Evolutionary conservation across 192 early-diverging fungal species (phyloP).

Genomic region (Backusella australiensis): DNA sequence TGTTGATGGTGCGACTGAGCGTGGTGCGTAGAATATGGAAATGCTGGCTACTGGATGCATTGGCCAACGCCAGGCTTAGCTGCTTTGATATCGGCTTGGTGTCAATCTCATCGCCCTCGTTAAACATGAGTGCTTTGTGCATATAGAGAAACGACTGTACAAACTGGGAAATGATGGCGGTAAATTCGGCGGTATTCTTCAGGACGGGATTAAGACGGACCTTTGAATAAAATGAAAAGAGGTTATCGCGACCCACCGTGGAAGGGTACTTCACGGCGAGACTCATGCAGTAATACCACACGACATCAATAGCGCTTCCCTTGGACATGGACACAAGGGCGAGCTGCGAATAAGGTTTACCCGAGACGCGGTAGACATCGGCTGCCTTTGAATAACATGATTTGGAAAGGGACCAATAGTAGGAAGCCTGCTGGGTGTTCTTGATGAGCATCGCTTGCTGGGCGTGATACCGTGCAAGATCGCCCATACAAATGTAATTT

Average conservation of each 20-base stretch:
- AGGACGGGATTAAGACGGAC: slow-evolving; percentile 34
- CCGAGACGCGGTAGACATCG: slow-evolving; percentile 19
- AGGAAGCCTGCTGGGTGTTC: background rate
- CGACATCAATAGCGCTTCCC: slow-evolving; percentile 36
- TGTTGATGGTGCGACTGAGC: slow-evolving; percentile 27
- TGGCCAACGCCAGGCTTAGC: background rate
- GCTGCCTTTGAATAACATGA: slow-evolving; percentile 27
- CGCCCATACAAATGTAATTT: slow-evolving; percentile 53
- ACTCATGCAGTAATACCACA: slow-evolving; percentile 46
- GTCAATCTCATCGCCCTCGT: background rate
- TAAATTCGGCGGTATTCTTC: background rate
- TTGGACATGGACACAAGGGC: slow-evolving; percentile 26
- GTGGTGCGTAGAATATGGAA: slow-evolving; percentile 32
- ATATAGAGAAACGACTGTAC: slow-evolving; percentile 24
- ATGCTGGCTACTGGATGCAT: background rate
- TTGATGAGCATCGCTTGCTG: background rate
- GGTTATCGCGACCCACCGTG: slow-evolving; percentile 46
- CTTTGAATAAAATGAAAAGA: slow-evolving; percentile 51
- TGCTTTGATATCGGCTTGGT: background rate
- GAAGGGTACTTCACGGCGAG: slow-evolving; percentile 52
- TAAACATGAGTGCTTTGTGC: slow-evolving; percentile 26
- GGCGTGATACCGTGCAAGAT: slow-evolving; percentile 52
- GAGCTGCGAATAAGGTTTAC: slow-evolving; percentile 38
- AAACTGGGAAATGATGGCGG: slow-evolving; percentile 19
- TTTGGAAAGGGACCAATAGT: slow-evolving; percentile 21